Base-by-base conservation (phyloP, 306 rosid genomes). In the Betula pendula region DNA sequence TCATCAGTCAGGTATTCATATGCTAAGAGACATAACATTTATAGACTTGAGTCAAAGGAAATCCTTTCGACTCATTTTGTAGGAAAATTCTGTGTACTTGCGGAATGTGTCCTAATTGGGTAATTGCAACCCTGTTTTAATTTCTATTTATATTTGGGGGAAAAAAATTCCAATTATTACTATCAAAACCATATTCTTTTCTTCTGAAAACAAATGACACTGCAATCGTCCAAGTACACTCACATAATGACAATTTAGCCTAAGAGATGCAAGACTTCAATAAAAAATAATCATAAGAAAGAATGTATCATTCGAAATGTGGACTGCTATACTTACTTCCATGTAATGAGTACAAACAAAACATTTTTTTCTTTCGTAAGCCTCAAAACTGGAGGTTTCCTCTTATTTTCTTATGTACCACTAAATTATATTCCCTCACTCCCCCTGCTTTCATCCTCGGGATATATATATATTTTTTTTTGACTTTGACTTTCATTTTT, bases 361-460 rank as follows among this genome's bases (percentile, higher is more conserved):
- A 20, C 5, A 24, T 45, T 62, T 43, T 62, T 68, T 31, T 65
- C n/a, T 83, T 44, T 56, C 52, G 63, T 24, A 65, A 79, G 88
- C 96, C 89, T 87, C 96, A 91, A 90, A 89, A 89, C 83, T 83
- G 88, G 82, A 62, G 73, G 70, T 50, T 79, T 69, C 68, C 85
- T 72, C 73, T 81, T 73, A 74, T 81, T 82, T 68, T 83, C 77
- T 73, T 65, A 53, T 62, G 75, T 53, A 58, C 72, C 59, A 50
- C 53, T 47, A 8, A 67, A 22, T 17, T 74, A 81, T 22, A 68
- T 68, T 67, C 77, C 58, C 27, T 65, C 68, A 62, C 68, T 40
- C 25, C 53, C 17, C 74, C 44, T 73, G 70, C 17, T 68, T 52
- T 40, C 14, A 65, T 53, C 8, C 60, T 51, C 8, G 17, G 2